Evolutionary conservation across 2,329 filamentous ascomycete species (phyloP), one percentile per base, ranked within the genome.

Genomic region (Pseudocercospora cruenta): DNA sequence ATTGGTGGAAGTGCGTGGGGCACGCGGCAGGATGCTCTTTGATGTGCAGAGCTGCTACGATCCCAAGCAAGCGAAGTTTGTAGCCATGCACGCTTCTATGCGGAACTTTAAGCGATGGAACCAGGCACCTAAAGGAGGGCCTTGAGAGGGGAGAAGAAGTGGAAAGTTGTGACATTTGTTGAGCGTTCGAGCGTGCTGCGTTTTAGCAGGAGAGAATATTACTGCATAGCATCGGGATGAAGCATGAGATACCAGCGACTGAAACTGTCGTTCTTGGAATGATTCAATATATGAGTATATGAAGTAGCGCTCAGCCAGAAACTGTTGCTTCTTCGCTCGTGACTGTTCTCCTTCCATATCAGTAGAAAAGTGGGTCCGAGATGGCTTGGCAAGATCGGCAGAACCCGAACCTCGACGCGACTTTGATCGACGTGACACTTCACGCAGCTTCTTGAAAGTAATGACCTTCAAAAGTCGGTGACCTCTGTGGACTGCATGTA

Each of bases 41-140:
- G 81, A 83, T 63, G 80, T 85, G 2, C 66, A 72, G 8, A 80
- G 77, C 4, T 77, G 74, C 4, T 85, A 84, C 67, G 81, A 85
- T 64, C 82, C 82, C 0, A 78, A 78, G 55, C 64, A 72, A 24
- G 75, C 71, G 9, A 78, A 78, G 47, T 83, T 77, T 62, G 73
- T 81, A 4, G 66, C 60, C 21, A 65, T 78, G 2, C 77, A 72
- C 8, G 72, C 71, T 4, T 65, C 57, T 2, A 58, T 78, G 62
- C 74, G 69, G 60, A 72, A 67, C 24, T 72, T 73, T 43, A 78
- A 78, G 69, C 66, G 67, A 49, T 78, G 78, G 70, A 73, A 73
- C 21, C 81, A 83, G 69, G 47, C 63, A 31, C 80, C 81, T 0
- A 79, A 69, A 62, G 81, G 81, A 8, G 79, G 79, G 4, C 70